Evolutionary conservation across 2,329 filamentous ascomycete species (phyloP).

Genomic region (Macrophomina tecta): DNA sequence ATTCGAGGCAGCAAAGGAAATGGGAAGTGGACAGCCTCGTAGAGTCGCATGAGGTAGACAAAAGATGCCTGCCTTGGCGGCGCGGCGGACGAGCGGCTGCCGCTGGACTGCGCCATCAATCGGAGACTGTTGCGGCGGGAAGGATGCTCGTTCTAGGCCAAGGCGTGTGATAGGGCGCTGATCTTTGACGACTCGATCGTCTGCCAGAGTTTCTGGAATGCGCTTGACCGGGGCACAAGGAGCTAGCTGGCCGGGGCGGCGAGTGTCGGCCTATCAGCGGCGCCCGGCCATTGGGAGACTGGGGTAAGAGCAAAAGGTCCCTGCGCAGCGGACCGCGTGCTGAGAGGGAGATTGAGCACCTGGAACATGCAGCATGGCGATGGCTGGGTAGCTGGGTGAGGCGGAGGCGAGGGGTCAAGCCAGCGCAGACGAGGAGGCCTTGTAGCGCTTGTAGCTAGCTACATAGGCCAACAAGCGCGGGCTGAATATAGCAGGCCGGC

Average conservation of each 20-base stretch:
- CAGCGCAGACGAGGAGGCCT: not conserved
- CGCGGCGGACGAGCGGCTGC: not conserved
- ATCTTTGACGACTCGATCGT: not conserved
- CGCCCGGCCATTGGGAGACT: not conserved
- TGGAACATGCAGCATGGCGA: not conserved
- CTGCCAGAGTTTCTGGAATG: not conserved
- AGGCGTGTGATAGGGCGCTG: not conserved
- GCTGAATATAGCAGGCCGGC: conserved; percentile 17
- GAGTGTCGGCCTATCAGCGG: not conserved
- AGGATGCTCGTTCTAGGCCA: conserved; percentile 1
- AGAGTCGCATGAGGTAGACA: not conserved
- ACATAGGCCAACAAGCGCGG: not conserved
- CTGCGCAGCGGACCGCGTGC: not conserved
- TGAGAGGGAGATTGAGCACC: not conserved
- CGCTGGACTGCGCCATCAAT: not conserved
- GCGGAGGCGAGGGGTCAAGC: not conserved
- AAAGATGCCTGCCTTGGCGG: not conserved
- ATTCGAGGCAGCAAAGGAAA: not conserved
- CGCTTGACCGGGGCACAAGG: conserved; percentile 10
- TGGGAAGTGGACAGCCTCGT: not conserved
- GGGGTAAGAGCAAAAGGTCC: not conserved
- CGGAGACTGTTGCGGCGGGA: not conserved
- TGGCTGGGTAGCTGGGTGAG: not conserved
- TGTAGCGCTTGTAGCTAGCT: not conserved
- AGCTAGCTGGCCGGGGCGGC: not conserved